These are phyloP conservation scores for Penicillium sp. DNA, from an alignment of 2,329 filamentous ascomycete genomes.

Conservation along the genomic window DNA sequence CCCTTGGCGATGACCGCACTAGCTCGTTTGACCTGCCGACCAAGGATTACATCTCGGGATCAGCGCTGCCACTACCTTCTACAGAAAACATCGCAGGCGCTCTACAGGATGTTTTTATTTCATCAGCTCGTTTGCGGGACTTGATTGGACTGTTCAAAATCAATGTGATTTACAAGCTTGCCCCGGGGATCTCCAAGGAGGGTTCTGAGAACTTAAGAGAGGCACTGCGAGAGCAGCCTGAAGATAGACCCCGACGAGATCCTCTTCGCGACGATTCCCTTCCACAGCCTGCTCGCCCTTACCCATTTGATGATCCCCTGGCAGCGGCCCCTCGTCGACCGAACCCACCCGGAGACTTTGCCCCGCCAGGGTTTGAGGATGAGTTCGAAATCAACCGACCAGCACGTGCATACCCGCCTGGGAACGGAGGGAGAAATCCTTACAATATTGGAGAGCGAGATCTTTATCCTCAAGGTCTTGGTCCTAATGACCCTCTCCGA, in stretches of 20 bases:
- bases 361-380: slow-evolving; percentile 87
- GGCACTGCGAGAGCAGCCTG: slow-evolving; percentile 26
- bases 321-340: slow-evolving; percentile 56
- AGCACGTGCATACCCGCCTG: slow-evolving; percentile 46
- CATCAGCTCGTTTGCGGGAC: slow-evolving; percentile 60
- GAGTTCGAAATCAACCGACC: slow-evolving; percentile 76
- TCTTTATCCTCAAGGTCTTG: slow-evolving; percentile 77
- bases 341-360: slow-evolving; percentile 65
- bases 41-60: slow-evolving; percentile 67
- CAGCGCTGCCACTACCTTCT: slow-evolving; percentile 50
- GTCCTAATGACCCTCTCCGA: slow-evolving; percentile 74
- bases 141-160: slow-evolving; percentile 67
- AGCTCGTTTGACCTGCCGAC: slow-evolving; percentile 67
- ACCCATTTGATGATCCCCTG: slow-evolving; percentile 63
- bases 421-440: slow-evolving; percentile 49
- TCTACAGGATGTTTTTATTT: slow-evolving; percentile 64
- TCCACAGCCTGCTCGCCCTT: slow-evolving; percentile 59
- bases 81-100: slow-evolving; percentile 26
- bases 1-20: slow-evolving; percentile 73
- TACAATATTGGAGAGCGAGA: slow-evolving; percentile 77
- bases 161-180: slow-evolving; percentile 75
- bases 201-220: slow-evolving; percentile 61
- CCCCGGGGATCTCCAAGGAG: slow-evolving; percentile 69
- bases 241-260: slow-evolving; percentile 40
- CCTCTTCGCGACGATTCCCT: slow-evolving; percentile 49